A percentile compares a stretch with the other conserved stretches of the same genome.
Evolutionary conservation across 805 yeast genomes (phyloP).

Genomic region (Pichia occidentalis): DNA sequence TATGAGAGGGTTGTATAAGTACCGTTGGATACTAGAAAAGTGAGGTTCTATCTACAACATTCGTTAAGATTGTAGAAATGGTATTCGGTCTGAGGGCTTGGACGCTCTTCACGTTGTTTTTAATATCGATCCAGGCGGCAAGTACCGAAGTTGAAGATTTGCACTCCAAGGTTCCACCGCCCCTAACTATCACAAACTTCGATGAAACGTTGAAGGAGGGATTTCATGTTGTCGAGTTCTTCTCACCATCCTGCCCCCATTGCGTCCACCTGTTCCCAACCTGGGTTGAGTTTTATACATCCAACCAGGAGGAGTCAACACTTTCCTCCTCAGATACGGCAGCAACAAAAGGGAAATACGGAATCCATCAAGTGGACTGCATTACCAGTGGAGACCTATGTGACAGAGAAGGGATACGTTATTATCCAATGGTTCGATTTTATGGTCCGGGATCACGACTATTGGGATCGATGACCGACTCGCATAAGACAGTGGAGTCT

Average conservation of each 20-base stretch:
- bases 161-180: slow-evolving; percentile 37
- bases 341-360: slow-evolving; percentile 12
- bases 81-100: too few relatives aligned
- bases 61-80: too few relatives aligned
- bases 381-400: slow-evolving; percentile 84
- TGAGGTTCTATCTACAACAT: too few relatives aligned
- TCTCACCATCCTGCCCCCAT: slow-evolving; percentile 83
- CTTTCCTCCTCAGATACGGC: too few relatives aligned
- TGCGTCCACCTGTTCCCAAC: slow-evolving; percentile 74
- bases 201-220: slow-evolving; percentile 43
- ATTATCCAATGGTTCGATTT: slow-evolving; percentile 67
- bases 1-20: too few relatives aligned
- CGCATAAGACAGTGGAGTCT: slow-evolving; percentile 41
- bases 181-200: slow-evolving; percentile 45
- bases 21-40: too few relatives aligned
- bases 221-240: slow-evolving; percentile 77
- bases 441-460: slow-evolving; percentile 50
- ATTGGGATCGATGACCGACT: slow-evolving; percentile 35
- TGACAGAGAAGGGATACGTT: slow-evolving; percentile 49
- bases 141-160: slow-evolving; percentile 4
- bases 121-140: background rate
- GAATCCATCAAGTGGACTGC: slow-evolving; percentile 69
- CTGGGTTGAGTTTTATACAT: slow-evolving; percentile 65
- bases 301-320: too few relatives aligned
- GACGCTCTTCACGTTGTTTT: background rate